These are phyloP conservation scores for Amaranthus tricolor DNA, from an alignment of 179 eudicot species.

Conservation along the genomic window DNA sequence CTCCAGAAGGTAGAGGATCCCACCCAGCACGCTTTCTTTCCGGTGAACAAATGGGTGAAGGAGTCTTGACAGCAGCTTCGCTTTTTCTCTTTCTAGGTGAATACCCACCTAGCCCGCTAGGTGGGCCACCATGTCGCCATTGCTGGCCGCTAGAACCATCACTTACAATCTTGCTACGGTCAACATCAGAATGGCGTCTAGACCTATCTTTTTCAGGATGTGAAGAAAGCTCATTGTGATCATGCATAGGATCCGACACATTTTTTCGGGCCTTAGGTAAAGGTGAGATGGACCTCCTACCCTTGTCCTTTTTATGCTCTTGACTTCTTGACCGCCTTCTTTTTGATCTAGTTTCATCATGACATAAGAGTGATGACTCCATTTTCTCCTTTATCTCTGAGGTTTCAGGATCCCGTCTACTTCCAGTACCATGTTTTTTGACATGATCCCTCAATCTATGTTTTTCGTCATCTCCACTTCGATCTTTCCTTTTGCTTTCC, in stretches of 20 bases:
- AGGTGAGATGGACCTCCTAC: slow-evolving; percentile 52
- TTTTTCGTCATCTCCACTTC: slow-evolving; percentile 54
- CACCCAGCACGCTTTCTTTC: slow-evolving; percentile 70
- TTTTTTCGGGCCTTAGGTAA: slow-evolving; percentile 64
- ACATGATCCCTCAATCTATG: slow-evolving; percentile 36
- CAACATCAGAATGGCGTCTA: slow-evolving; percentile 54
- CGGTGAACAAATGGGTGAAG: slow-evolving; percentile 77
- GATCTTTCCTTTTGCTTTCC: slow-evolving; percentile 49
- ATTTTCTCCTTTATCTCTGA: slow-evolving; percentile 46
- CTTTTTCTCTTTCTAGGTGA: slow-evolving; percentile 95
- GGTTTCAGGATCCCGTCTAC: slow-evolving; percentile 35
- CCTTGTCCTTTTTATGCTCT: slow-evolving; percentile 56
- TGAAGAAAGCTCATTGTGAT: slow-evolving; percentile 39
- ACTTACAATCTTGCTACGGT: slow-evolving; percentile 44
- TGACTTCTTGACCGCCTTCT: slow-evolving; percentile 76
- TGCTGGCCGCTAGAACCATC: slow-evolving; percentile 59
- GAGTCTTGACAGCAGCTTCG: slow-evolving; percentile 79
- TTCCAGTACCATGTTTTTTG: slow-evolving; percentile 47
- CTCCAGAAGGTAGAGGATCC: slow-evolving; percentile 63
- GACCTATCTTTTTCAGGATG: slow-evolving; percentile 60
- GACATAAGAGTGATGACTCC: slow-evolving; percentile 32
- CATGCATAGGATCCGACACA: slow-evolving; percentile 41
- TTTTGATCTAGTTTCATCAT: slow-evolving; percentile 53
- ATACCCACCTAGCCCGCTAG: slow-evolving; percentile 94
- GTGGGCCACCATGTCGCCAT: slow-evolving; percentile 47